Evolutionary conservation across 495 filamentous ascomycete genomes (phyloP), one percentile per base, ranked within the genome.

Genomic region (Entonaema liquescens): DNA sequence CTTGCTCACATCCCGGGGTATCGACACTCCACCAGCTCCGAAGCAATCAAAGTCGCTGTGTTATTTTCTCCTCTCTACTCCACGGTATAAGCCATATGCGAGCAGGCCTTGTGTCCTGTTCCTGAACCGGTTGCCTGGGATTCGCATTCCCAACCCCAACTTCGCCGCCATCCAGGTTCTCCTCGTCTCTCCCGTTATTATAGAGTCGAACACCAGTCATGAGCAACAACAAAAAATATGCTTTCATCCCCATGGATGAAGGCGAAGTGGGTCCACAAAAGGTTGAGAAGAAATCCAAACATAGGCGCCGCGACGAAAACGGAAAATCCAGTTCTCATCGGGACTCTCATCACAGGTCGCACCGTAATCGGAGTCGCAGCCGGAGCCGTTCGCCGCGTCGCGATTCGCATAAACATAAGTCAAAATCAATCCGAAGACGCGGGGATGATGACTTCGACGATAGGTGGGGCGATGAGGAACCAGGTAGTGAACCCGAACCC

Each of bases 161-260:
- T 0, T 17, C 12, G 13, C 11, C 50, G 19, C 60, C 33, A 61
- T 57, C 38, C n/a, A 23, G 5, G 25, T 26, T 15, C 8, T 54
- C 5, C 12, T 33, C 19, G 26, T 31, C 52, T 31, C n/a, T 0
- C 0, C 13, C 19, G 8, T 29, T 35, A 25, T 28, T 52, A 35
- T 53, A 29, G 40, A 31, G 12, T 7, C 38, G 15, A 72, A 19
- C 11, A 28, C 23, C 50, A 42, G 52, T 21, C 57, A 86, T 86
- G 83, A 80, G 78, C 19, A 76, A 80, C 23, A 76, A 80, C 56
- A 95, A 93, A 79, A 91, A 88, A 72, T 97, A 97, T 78, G 86
- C 89, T 9, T 84, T 97, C 23, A 82, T 97, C 40, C 90, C 93
- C 11, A 96, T 96, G 93, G 91, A 90, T 52, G 92, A 93, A 29